phyloP scores from a whole-genome alignment of 2,329 filamentous ascomycete genomes.

The Colletotrichum phormii region DNA sequence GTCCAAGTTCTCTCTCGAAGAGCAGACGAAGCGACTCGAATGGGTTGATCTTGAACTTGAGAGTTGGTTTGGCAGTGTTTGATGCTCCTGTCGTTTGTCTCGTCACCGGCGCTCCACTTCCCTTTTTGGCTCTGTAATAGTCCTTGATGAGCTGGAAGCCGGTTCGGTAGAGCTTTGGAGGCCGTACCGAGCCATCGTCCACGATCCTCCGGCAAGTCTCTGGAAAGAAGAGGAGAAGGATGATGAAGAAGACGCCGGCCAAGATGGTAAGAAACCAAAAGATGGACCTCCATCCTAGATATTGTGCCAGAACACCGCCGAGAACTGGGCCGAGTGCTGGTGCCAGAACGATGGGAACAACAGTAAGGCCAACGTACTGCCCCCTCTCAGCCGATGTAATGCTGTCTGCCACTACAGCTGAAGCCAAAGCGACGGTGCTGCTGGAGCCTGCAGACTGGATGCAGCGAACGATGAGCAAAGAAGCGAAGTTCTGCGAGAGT shows the following conservation, averaged over 20 bases:
- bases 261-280: slow-evolving; percentile 51
- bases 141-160: slow-evolving; percentile 42
- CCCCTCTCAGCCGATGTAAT: slow-evolving; percentile 62
- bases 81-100: slow-evolving; percentile 32
- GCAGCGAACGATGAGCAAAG: slow-evolving; percentile 70
- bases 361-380: slow-evolving; percentile 53
- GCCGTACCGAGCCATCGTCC: slow-evolving; percentile 62
- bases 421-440: slow-evolving; percentile 71
- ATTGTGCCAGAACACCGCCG: slow-evolving; percentile 51
- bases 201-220: slow-evolving; percentile 62
- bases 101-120: background rate
- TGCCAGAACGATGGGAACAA: slow-evolving; percentile 56
- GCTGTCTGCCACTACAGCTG: slow-evolving; percentile 72
- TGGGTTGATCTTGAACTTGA: slow-evolving; percentile 55
- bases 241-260: slow-evolving; percentile 47
- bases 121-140: slow-evolving; percentile 27
- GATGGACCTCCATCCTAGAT: slow-evolving; percentile 56
- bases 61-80: slow-evolving; percentile 36
- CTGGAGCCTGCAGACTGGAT: slow-evolving; percentile 66
- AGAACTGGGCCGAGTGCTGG: slow-evolving; percentile 56
- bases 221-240: slow-evolving; percentile 53
- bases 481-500: slow-evolving; percentile 58
- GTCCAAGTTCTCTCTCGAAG: slow-evolving; percentile 54
- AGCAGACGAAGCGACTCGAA: slow-evolving; percentile 54
- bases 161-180: slow-evolving; percentile 51